Evolutionary conservation across 139 green algal species (phyloP).

Genomic region (Raphidocelis subcapitata): DNA sequence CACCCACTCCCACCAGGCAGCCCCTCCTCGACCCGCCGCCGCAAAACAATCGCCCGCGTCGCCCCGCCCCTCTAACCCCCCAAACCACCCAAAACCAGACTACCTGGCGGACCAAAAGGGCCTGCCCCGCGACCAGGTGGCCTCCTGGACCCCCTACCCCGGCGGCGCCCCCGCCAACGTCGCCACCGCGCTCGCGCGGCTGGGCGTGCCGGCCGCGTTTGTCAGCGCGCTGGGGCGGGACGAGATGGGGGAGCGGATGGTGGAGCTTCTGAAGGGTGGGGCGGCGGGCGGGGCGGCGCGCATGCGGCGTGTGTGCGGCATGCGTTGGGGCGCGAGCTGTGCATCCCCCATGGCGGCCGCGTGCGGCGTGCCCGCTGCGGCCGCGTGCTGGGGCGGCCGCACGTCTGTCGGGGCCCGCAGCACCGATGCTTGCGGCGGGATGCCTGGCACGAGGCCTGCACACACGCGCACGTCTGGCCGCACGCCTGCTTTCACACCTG

Average conservation of each 20-base stretch:
- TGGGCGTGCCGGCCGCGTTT: constrained; percentile 59
- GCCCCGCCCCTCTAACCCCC: too few relatives aligned
- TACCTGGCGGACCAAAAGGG: constrained; percentile 81
- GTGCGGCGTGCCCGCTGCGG: too few relatives aligned
- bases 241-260: constrained; percentile 65
- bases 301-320: not conserved
- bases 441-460: too few relatives aligned
- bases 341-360: too few relatives aligned
- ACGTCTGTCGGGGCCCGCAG: too few relatives aligned
- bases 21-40: too few relatives aligned
- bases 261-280: constrained; percentile 64
- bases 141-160: constrained; percentile 81
- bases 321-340: not conserved
- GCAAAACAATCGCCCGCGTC: too few relatives aligned
- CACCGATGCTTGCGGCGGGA: too few relatives aligned
- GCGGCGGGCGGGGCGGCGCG: not conserved
- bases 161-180: constrained; percentile 86
- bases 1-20: too few relatives aligned
- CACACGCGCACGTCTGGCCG: too few relatives aligned
- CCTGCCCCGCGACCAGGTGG: constrained; percentile 64
- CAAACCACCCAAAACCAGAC: constrained; percentile 59
- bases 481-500: too few relatives aligned
- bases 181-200: constrained; percentile 54
- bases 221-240: constrained; percentile 76
- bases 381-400: too few relatives aligned